These are phyloP conservation scores for Pinus albicaulis DNA, from an alignment of 75 land plant species.

Conservation along the genomic window DNA sequence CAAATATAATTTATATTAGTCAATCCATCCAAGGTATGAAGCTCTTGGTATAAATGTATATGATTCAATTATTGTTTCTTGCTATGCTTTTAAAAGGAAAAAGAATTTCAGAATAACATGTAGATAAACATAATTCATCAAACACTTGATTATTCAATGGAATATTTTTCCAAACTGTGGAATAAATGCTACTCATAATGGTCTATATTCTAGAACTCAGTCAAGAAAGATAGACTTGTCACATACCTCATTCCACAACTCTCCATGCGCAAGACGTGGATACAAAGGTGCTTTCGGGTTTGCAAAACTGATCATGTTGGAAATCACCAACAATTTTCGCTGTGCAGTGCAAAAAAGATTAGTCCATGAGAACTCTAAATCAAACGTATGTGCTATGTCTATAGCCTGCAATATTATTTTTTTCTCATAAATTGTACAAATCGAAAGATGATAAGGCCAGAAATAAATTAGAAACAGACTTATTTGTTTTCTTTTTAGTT, in stretches of 20 bases:
- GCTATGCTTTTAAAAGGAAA: not conserved
- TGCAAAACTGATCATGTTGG: slow-evolving; percentile 61
- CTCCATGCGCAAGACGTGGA: slow-evolving; percentile 84
- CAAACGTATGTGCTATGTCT: not conserved
- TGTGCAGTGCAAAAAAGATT: slow-evolving; percentile 21
- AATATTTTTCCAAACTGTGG: not conserved
- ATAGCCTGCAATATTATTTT: no score
- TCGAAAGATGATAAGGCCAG: no score
- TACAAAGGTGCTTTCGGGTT: slow-evolving; percentile 86
- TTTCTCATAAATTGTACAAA: no score
- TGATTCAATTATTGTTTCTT: not conserved
- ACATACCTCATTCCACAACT: slow-evolving; percentile 70
- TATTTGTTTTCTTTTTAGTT: no score
- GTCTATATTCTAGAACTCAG: not conserved
- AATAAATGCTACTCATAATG: not conserved
- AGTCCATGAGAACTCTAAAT: not conserved
- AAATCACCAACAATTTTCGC: slow-evolving; percentile 89
- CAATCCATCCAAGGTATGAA: not conserved
- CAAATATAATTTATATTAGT: not conserved
- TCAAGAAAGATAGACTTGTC: slow-evolving; percentile 4
- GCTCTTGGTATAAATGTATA: not conserved
- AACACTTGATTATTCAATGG: not conserved
- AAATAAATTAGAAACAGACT: no score
- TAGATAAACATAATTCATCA: not conserved
- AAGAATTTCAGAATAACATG: not conserved